These are phyloP conservation scores for Micractinium conductrix DNA, from an alignment of 139 green algal genomes.

Conservation along the genomic window DNA sequence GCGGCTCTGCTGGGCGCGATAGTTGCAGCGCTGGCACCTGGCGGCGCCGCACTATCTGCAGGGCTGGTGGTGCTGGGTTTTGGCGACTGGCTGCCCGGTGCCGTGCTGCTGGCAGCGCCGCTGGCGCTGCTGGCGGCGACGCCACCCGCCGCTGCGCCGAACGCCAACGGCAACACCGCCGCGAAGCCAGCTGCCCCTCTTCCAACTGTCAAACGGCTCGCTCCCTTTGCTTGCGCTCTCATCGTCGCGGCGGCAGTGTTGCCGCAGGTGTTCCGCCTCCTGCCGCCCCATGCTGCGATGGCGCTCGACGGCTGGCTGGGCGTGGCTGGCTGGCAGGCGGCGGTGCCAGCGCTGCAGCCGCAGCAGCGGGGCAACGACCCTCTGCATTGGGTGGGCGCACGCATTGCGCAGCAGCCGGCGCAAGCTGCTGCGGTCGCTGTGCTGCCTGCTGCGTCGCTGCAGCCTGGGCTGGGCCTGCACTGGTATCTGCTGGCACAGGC, in stretches of 20 bases:
- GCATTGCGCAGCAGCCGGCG: constrained; percentile 4
- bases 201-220: background rate
- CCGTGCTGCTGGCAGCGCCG: constrained; percentile 5
- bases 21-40: background rate
- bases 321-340: background rate
- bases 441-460: constrained; percentile 11
- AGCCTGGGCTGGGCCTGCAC: constrained; percentile 35
- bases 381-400: constrained; percentile 9
- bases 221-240: background rate
- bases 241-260: background rate
- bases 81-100: constrained; percentile 6
- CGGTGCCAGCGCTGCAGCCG: background rate
- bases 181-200: background rate
- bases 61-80: background rate
- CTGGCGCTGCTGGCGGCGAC: background rate
- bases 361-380: background rate
- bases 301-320: background rate
- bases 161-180: background rate
- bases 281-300: background rate
- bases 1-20: background rate
- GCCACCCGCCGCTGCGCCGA: background rate
- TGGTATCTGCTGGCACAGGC: constrained; percentile 37
- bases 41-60: background rate
- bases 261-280: background rate
- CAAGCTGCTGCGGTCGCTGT: background rate